Conservation (phyloP, 2,329 filamentous ascomycete genomes). For the Xylaria sp. region DNA sequence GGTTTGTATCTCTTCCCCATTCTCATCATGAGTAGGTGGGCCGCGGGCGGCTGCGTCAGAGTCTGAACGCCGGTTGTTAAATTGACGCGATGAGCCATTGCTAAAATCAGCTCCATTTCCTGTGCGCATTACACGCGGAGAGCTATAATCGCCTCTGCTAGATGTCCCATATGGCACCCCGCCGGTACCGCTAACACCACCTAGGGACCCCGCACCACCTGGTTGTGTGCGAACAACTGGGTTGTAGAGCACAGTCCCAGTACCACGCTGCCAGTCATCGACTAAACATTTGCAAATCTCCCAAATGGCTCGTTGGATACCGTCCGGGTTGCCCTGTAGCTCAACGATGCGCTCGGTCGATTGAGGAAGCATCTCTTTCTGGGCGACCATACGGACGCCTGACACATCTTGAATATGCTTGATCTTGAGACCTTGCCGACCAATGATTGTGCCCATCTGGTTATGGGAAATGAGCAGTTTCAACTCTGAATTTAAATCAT, state of each 20-base stretch:
- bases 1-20: constrained; percentile 96
- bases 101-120: constrained; percentile 98
- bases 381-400: constrained; percentile 97
- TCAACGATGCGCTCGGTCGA: constrained; percentile 98
- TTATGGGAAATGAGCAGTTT: constrained; percentile 99
- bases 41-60: constrained; percentile 83
- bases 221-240: constrained; percentile 88
- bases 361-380: constrained; percentile 99
- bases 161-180: constrained; percentile 58
- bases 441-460: constrained; percentile 99
- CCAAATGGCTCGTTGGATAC: constrained; percentile 96
- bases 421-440: constrained; percentile 95
- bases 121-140: constrained; percentile 87
- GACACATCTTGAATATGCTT: constrained; percentile 99
- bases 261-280: constrained; percentile 97
- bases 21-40: constrained; percentile 90
- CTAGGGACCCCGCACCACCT: constrained; percentile 60
- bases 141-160: constrained; percentile 67
- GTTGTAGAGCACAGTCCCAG: constrained; percentile 97
- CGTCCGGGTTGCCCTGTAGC: constrained; percentile 92
- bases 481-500: constrained; percentile 72
- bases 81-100: constrained; percentile 76
- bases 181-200: constrained; percentile 49
- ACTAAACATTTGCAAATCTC: constrained; percentile 99
- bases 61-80: constrained; percentile 82